phyloP scores from a whole-genome alignment of 257 asterid species.

The Fraxinus cuspidata region DNA sequence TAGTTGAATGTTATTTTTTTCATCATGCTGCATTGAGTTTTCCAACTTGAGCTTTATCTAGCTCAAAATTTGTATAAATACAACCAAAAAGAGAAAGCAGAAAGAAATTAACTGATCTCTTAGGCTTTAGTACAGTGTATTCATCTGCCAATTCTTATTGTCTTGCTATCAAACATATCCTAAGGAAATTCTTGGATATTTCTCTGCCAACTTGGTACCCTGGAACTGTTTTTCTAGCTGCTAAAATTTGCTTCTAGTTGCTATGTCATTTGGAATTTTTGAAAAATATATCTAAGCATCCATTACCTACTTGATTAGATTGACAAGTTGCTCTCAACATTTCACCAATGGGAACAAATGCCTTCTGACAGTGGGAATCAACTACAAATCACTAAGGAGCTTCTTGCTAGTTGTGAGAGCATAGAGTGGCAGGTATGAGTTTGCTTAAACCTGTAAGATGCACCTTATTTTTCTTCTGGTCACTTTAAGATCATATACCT shows the following conservation, averaged over 20 bases:
- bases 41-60: constrained; percentile 14
- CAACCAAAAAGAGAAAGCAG: not conserved
- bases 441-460: constrained; percentile 21
- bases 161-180: constrained; percentile 6
- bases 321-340: constrained; percentile 76
- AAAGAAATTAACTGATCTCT: not conserved
- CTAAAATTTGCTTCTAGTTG: constrained; percentile 10
- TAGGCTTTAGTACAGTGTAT: not conserved
- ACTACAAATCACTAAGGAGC: constrained; percentile 66
- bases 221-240: not conserved
- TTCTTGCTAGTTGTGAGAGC: constrained; percentile 82
- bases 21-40: not conserved
- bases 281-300: constrained; percentile 19
- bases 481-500: constrained; percentile 5
- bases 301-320: constrained; percentile 52
- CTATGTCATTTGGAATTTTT: constrained; percentile 9
- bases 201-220: not conserved
- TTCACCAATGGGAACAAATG: constrained; percentile 82
- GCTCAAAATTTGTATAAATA: not conserved
- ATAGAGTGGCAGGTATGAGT: constrained; percentile 91
- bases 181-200: constrained; percentile 2
- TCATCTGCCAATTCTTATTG: constrained; percentile 19
- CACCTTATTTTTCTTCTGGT: not conserved
- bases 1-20: not conserved
- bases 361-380: constrained; percentile 64